Evolutionary conservation across 139 green algal species (phyloP).

Genomic region (Coccomyxa sp.): DNA sequence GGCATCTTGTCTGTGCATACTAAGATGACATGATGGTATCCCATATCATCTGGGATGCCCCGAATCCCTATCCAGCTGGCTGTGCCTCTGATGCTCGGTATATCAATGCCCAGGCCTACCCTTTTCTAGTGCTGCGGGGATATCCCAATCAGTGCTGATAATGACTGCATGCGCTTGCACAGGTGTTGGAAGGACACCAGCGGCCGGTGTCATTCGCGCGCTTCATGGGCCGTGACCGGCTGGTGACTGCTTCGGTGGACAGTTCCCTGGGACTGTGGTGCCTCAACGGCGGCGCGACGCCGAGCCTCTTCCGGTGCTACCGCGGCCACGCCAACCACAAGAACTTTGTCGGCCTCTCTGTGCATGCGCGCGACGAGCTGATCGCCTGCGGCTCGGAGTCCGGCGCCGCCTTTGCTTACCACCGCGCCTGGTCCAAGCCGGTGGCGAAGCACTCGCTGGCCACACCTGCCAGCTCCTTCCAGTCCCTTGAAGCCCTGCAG

Average conservation of each 20-base stretch:
- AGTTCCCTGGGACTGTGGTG: constrained; percentile 65
- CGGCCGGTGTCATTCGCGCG: constrained; percentile 81
- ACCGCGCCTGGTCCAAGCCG: constrained; percentile 16
- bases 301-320: constrained; percentile 19
- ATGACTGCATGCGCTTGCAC: neutral
- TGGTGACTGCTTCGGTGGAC: constrained; percentile 81
- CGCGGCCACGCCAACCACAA: constrained; percentile 78
- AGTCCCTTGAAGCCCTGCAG: neutral
- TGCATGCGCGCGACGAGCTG: constrained; percentile 52
- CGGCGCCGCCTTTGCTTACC: constrained; percentile 20
- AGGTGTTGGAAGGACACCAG: constrained; percentile 38
- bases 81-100: too few relatives aligned
- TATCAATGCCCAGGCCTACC: too few relatives aligned
- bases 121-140: too few relatives aligned
- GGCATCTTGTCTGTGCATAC: too few relatives aligned
- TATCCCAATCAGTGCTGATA: too few relatives aligned
- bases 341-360: constrained; percentile 88
- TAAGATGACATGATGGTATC: too few relatives aligned
- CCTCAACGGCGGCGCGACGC: constrained; percentile 11
- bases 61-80: too few relatives aligned
- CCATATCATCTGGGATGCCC: too few relatives aligned
- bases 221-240: constrained; percentile 47
- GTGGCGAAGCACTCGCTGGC: constrained; percentile 1
- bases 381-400: constrained; percentile 77
- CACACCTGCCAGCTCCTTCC: neutral